Conservation (phyloP, 169 alveolate species). For the Theileria annulata region DNA sequence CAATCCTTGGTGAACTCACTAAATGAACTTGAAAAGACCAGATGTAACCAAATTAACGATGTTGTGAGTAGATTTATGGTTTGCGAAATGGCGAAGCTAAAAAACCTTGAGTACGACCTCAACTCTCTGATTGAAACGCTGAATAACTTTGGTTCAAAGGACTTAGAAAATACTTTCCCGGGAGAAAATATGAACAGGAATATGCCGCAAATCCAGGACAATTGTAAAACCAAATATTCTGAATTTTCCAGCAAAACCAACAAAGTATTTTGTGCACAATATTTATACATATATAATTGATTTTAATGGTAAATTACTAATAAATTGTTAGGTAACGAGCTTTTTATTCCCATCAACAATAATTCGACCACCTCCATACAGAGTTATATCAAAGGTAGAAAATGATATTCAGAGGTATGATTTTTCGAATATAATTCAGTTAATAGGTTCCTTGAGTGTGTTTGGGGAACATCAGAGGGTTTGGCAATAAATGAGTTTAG, state of each 20-base stretch:
- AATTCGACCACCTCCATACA: constrained; percentile 43
- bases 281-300: no score
- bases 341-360: constrained; percentile 19
- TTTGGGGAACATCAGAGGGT: constrained; percentile 28
- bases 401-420: constrained; percentile 41
- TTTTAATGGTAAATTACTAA: background rate
- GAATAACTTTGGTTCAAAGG: constrained; percentile 29
- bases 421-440: background rate
- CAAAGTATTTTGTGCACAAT: background rate
- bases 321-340: background rate
- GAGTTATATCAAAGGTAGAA: constrained; percentile 50
- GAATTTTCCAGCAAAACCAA: background rate
- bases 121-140: constrained; percentile 19
- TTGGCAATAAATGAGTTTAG: constrained; percentile 28
- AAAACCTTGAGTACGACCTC: constrained; percentile 60
- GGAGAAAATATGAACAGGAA: background rate
- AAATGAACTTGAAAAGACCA: constrained; percentile 18
- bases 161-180: background rate
- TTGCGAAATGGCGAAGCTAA: constrained; percentile 53
- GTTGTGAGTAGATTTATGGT: constrained; percentile 41
- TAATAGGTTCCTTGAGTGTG: constrained; percentile 24
- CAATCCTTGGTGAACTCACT: constrained; percentile 5
- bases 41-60: constrained; percentile 27
- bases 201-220: background rate
- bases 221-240: background rate